Base-by-base conservation (phyloP, 176 grass and related monocot species). In the Oryza australiensis region DNA sequence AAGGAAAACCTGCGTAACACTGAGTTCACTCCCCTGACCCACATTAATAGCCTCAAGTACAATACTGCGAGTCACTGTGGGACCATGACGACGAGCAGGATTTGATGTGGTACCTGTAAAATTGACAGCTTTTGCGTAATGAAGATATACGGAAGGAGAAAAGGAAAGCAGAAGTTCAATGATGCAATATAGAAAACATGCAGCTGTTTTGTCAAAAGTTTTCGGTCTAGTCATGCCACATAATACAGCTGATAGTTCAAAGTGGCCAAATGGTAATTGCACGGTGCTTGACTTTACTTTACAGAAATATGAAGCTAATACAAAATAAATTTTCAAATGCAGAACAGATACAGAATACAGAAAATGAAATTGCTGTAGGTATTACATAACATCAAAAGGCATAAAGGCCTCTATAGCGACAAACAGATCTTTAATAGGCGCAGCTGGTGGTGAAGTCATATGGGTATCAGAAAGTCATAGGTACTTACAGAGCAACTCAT, bases 1-100 rank as follows among this genome's bases (percentile, higher is more conserved):
- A 98, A 55, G 51, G 51, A 22, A 55, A 60, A 60, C 96, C 96
- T 91, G 91, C 40, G 85, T 66, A 85, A 93, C 55, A 80, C 89
- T 84, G 73, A 92, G 81, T 66, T 86, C 88, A 85, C 67, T 84
- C 13, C 91, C 93, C 28, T 91, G 85, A 62, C 93, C 92, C 78
- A 99, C 78, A 91, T 99, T 95, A 74, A 99, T 60, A 83, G 93
- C 91, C 87, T 99, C 96, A 87, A 99, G 89, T 65, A 99, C 93
- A 81, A 99, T 86, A 74, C 87, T 95, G 71, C 88, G 91, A 70
- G 88, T 49, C 66, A 84, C 64, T 63, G 89, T 76, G 85, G 74
- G 70, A 53, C 82, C 80, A 73, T 88, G 93, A 83, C 72, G 86
- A 15, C 29, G 74, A 77, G 68, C 34, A 34, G 85, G 67, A 90